Evolutionary conservation across 176 grass and related monocot species (phyloP).

Genomic region (Puccinellia tenuiflora): DNA sequence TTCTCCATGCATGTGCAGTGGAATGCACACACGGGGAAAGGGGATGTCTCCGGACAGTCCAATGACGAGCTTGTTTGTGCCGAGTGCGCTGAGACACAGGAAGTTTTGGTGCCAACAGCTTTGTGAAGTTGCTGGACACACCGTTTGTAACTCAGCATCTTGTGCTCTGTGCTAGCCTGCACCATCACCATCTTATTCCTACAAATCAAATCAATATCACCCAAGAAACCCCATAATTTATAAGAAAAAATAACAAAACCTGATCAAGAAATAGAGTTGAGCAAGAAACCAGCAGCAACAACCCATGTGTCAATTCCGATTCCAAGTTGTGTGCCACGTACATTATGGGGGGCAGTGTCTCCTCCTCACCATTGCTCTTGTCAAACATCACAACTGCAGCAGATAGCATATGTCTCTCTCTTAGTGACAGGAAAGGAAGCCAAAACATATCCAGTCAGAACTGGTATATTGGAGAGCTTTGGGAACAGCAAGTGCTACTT

Average conservation of each 20-base stretch:
- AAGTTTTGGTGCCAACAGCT: neutral
- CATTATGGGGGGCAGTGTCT: neutral
- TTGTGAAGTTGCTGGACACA: neutral
- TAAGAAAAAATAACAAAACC: neutral
- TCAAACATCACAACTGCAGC: neutral
- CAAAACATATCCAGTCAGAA: neutral
- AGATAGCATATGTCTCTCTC: neutral
- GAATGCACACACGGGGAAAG: neutral
- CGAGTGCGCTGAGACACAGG: neutral
- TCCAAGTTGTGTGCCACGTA: neutral
- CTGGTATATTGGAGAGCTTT: neutral
- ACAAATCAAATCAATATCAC: neutral
- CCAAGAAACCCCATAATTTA: neutral
- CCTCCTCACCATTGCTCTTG: neutral
- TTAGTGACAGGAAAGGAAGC: neutral
- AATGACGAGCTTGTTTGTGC: neutral
- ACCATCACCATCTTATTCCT: neutral
- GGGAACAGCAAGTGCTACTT: neutral
- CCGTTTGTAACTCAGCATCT: neutral
- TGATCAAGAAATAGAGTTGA: neutral
- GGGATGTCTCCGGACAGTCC: neutral
- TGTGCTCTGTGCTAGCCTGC: neutral
- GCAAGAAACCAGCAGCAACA: neutral
- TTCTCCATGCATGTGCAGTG: neutral
- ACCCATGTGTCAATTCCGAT: neutral